Evolutionary conservation across 202 grass and related monocot species (phyloP).

Genomic region (Alloteropsis angusta): DNA sequence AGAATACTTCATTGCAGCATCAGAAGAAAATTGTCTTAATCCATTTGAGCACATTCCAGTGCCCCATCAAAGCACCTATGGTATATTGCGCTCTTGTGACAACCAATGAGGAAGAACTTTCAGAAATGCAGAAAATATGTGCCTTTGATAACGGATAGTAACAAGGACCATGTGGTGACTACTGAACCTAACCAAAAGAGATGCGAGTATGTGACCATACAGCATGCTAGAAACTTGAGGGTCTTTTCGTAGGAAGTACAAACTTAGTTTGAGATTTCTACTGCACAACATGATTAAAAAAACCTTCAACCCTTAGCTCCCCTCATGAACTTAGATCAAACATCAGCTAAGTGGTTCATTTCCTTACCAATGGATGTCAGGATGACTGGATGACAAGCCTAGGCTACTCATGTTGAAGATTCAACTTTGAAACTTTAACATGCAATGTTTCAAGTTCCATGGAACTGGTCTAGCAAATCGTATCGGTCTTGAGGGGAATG

Average conservation of each 20-base stretch:
- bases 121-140: neutral
- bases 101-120: neutral
- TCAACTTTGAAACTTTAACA: neutral
- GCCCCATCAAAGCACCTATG: neutral
- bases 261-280: neutral
- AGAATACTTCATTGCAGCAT: neutral
- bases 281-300: neutral
- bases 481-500: neutral
- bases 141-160: neutral
- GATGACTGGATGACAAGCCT: neutral
- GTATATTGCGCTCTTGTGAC: neutral
- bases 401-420: neutral
- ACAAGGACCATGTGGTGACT: neutral
- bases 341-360: neutral
- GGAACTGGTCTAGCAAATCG: neutral
- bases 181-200: neutral
- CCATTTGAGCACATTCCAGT: neutral
- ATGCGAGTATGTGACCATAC: neutral
- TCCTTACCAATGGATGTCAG: neutral
- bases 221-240: neutral
- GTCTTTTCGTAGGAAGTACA: neutral
- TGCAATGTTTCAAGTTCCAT: neutral
- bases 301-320: neutral
- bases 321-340: neutral
- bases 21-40: neutral